These are phyloP conservation scores for Xylariaceae sp. DNA, from an alignment of 2,329 filamentous ascomycete species.

Conservation along the genomic window DNA sequence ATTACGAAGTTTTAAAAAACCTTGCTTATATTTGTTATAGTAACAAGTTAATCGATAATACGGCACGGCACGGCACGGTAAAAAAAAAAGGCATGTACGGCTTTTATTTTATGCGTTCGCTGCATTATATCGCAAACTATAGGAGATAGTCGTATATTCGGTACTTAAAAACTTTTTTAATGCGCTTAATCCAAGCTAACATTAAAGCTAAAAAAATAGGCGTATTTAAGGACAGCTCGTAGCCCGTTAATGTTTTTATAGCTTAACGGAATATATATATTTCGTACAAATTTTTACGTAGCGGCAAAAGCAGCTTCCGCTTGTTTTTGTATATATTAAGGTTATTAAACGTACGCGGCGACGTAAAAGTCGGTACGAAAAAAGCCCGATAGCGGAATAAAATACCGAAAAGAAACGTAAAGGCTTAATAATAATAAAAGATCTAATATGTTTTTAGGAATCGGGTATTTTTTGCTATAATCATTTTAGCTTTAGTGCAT, in stretches of 20 bases:
- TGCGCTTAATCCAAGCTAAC: conserved; percentile 16
- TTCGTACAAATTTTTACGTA: conserved; percentile 19
- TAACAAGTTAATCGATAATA: not conserved
- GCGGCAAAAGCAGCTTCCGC: conserved; percentile 15
- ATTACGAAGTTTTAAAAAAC: conserved; percentile 5
- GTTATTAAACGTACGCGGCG: conserved; percentile 17
- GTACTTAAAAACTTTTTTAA: conserved; percentile 19
- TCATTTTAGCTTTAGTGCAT: not conserved
- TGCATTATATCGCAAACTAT: conserved; percentile 21
- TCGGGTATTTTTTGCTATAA: conserved; percentile 30
- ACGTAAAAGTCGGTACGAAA: conserved; percentile 22
- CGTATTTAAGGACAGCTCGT: conserved; percentile 19
- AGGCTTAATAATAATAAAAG: conserved; percentile 34
- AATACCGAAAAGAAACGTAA: conserved; percentile 34
- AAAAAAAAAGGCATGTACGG: conserved; percentile 13
- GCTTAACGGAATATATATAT: conserved; percentile 23
- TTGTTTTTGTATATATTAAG: conserved; percentile 29
- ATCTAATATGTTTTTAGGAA: conserved; percentile 37
- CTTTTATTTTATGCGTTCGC: conserved; percentile 23
- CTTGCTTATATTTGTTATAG: conserved; percentile 8
- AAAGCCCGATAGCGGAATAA: conserved; percentile 29
- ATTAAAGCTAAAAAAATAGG: conserved; percentile 21
- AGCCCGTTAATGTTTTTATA: conserved; percentile 19
- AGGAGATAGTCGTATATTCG: conserved; percentile 15
- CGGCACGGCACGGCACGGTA: not conserved